phyloP scores from a whole-genome alignment of 306 rosid species.

The Ochetophila trinervis region DNA sequence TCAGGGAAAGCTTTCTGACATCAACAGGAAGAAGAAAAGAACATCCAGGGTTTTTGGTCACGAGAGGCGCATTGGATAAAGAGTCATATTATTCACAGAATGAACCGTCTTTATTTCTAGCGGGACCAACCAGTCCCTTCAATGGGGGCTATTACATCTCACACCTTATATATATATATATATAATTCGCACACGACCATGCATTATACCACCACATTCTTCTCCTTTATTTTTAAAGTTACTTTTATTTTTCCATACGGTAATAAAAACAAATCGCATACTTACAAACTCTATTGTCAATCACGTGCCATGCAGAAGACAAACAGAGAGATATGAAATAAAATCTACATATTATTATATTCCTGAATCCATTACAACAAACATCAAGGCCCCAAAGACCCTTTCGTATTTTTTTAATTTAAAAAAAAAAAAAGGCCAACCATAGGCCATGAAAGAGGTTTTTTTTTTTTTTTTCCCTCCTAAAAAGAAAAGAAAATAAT shows the following conservation, averaged over 20 bases:
- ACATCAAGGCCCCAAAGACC: slow-evolving; percentile 87
- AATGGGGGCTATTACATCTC: not conserved
- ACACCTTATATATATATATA: too few species aligned
- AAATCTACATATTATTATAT: slow-evolving; percentile 31
- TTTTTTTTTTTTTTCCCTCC: slow-evolving; percentile 9
- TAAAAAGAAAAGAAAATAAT: slow-evolving; percentile 19
- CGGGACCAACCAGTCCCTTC: slow-evolving; percentile 47
- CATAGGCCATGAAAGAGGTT: slow-evolving; percentile 31
- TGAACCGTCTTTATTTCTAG: slow-evolving; percentile 42
- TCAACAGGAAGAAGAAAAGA: slow-evolving; percentile 16
- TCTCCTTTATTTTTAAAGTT: not conserved
- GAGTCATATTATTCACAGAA: slow-evolving; percentile 40
- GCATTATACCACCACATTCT: slow-evolving; percentile 15
- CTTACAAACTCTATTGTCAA: slow-evolving; percentile 50
- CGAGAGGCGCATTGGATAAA: slow-evolving; percentile 34
- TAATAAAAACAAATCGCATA: slow-evolving; percentile 44
- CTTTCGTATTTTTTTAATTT: slow-evolving; percentile 13
- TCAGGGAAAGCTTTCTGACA: slow-evolving; percentile 28
- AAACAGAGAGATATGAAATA: not conserved
- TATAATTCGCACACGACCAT: slow-evolving; percentile 9
- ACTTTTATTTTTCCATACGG: slow-evolving; percentile 11
- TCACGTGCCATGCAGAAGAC: slow-evolving; percentile 37
- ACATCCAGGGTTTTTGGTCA: slow-evolving; percentile 46
- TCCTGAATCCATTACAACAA: slow-evolving; percentile 59
- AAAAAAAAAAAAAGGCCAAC: slow-evolving; percentile 28